Conservation (phyloP, 805 yeast genomes). For the Myxozyma mucilagina region DNA sequence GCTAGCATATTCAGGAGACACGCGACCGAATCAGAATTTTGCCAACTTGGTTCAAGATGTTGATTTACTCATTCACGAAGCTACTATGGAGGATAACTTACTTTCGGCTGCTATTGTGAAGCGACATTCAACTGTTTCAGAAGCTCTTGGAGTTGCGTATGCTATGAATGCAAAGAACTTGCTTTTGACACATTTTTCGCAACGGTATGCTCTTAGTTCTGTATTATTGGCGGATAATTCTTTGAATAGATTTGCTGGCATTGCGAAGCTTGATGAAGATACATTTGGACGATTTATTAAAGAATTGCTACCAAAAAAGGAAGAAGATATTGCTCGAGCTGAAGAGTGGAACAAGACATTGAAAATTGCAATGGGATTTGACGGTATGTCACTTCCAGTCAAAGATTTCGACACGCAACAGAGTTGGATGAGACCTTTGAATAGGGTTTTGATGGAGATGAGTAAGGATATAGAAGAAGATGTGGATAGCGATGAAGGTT, state of each 20-base stretch:
- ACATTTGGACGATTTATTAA: not conserved
- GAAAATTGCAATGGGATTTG: conserved; percentile 53
- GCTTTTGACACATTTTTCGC: conserved; percentile 88
- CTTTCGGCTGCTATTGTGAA: conserved; percentile 76
- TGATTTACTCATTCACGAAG: conserved; percentile 86
- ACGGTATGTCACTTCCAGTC: conserved; percentile 57
- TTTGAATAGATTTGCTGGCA: not conserved
- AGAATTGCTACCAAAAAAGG: not conserved
- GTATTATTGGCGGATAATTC: not conserved
- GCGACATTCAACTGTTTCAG: conserved; percentile 84
- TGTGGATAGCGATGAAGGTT: not conserved
- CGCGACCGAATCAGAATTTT: conserved; percentile 75
- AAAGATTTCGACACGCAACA: conserved; percentile 45
- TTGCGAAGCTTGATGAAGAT: not conserved
- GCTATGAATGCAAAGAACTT: conserved; percentile 71
- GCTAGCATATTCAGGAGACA: conserved; percentile 91
- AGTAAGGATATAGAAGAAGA: not conserved
- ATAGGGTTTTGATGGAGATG: not conserved
- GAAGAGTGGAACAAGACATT: conserved; percentile 28
- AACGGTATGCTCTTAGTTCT: conserved; percentile 62
- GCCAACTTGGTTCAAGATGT: conserved; percentile 63
- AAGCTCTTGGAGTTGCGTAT: conserved; percentile 71
- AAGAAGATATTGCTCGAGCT: not conserved
- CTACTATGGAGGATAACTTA: conserved; percentile 81
- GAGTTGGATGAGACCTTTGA: conserved; percentile 21